A percentile compares a stretch with the other conserved stretches of the same genome.
phyloP scores from a whole-genome alignment of 1,139 yeast species.

The Magnusiomyces fungicola region DNA sequence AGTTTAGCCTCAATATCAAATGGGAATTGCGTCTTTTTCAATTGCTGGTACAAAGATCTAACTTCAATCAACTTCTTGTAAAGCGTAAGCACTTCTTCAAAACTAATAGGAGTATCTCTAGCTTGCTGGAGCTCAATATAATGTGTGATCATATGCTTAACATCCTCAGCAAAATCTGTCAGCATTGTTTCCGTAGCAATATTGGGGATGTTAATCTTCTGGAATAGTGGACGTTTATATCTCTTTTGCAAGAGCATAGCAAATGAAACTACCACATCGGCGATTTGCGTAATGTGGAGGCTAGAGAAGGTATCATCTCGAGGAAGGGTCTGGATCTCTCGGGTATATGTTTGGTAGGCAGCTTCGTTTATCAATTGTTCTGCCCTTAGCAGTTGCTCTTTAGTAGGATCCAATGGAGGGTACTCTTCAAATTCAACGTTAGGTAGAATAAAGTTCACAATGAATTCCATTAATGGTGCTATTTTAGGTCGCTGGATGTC shows the following conservation, averaged over 20 bases:
- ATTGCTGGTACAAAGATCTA: constrained; percentile 48
- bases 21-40: constrained; percentile 39
- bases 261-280: constrained; percentile 47
- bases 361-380: constrained; percentile 44
- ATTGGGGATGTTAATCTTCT: constrained; percentile 47
- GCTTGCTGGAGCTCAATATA: constrained; percentile 41
- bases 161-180: constrained; percentile 57
- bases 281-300: constrained; percentile 52
- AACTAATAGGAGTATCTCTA: constrained; percentile 36
- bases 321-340: constrained; percentile 51
- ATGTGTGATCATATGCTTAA: constrained; percentile 52
- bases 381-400: constrained; percentile 48
- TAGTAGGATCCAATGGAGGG: constrained; percentile 36
- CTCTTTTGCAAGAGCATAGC: constrained; percentile 51
- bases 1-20: constrained; percentile 56
- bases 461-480: constrained; percentile 45
- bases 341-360: constrained; percentile 55
- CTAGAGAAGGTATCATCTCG: constrained; percentile 54
- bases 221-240: constrained; percentile 57
- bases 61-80: constrained; percentile 52
- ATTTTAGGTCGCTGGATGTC: constrained; percentile 53
- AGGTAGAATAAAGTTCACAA: constrained; percentile 46
- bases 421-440: constrained; percentile 41
- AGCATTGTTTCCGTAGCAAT: constrained; percentile 52
- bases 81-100: constrained; percentile 55